Evolutionary conservation across 306 rosid genomes (phyloP).

Genomic region (Betula pendula): DNA sequence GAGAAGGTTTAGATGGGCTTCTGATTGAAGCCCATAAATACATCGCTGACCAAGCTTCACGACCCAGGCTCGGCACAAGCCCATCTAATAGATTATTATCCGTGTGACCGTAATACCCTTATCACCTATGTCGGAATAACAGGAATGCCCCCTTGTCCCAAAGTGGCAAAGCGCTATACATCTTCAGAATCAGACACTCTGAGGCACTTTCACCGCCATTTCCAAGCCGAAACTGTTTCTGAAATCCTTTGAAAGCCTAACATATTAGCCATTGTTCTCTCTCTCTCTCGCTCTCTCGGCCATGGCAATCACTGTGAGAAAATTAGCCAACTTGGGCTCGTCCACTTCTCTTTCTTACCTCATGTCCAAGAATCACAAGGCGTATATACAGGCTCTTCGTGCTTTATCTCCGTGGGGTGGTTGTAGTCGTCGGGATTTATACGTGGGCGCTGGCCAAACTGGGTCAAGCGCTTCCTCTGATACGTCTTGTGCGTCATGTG

Average conservation of each 20-base stretch:
- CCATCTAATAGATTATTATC: neutral
- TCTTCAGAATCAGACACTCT: neutral
- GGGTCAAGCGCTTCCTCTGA: neutral
- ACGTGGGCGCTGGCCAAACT: neutral
- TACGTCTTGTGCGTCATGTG: neutral
- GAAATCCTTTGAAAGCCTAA: neutral
- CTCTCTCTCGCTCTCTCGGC: neutral
- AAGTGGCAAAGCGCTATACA: neutral
- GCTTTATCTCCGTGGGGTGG: slow-evolving; percentile 13
- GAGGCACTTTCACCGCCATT: neutral
- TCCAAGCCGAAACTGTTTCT: neutral
- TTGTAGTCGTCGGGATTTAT: slow-evolving; percentile 7
- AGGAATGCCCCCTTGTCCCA: neutral
- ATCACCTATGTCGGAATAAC: neutral
- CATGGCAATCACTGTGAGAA: slow-evolving; percentile 37
- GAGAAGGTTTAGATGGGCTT: neutral
- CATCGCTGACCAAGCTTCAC: neutral
- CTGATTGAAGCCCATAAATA: neutral
- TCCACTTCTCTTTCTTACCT: slow-evolving; percentile 27
- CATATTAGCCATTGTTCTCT: neutral
- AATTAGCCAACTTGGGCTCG: slow-evolving; percentile 30
- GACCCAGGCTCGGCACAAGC: too few relatives aligned
- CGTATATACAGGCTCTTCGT: slow-evolving; percentile 13
- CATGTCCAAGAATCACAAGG: neutral
- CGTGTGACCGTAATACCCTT: neutral